phyloP scores from a whole-genome alignment of 805 yeast genomes.

The Yarrowia yakushimensis region DNA sequence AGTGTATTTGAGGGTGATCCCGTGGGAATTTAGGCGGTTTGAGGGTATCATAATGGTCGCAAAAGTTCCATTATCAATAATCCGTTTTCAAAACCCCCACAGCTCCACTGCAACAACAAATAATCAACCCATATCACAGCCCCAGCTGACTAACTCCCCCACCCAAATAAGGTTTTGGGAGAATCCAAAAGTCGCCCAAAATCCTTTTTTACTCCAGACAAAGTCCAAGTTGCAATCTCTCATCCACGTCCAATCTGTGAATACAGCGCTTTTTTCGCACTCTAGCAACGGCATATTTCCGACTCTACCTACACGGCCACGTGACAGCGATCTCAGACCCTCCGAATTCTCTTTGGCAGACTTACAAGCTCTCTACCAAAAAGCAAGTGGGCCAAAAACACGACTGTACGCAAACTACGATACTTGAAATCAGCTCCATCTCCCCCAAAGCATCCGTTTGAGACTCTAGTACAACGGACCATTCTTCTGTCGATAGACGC shows the following conservation, averaged over 20 bases:
- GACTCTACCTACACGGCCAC: neutral
- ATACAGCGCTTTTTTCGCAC: neutral
- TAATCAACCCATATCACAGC: neutral
- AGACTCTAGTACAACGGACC: neutral
- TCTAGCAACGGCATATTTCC: neutral
- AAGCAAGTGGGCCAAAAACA: neutral
- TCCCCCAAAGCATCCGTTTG: neutral
- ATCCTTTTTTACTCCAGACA: slow-evolving; percentile 15
- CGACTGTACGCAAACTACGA: neutral
- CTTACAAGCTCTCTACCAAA: neutral
- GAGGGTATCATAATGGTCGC: neutral
- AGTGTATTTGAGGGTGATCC: neutral
- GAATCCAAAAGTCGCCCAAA: neutral
- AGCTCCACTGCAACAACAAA: neutral
- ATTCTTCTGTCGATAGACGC: neutral
- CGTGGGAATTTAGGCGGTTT: neutral
- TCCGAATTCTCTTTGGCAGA: neutral
- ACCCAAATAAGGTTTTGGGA: slow-evolving; percentile 15
- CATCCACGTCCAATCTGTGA: neutral
- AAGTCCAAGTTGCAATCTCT: neutral
- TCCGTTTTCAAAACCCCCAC: no score
- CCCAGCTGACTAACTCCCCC: slow-evolving; percentile 10
- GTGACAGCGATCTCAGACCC: neutral
- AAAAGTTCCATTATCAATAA: no score
- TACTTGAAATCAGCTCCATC: neutral